These are phyloP conservation scores for Rutstroemia sp. DNA, from an alignment of 2,329 filamentous ascomycete species.

Conservation along the genomic window DNA sequence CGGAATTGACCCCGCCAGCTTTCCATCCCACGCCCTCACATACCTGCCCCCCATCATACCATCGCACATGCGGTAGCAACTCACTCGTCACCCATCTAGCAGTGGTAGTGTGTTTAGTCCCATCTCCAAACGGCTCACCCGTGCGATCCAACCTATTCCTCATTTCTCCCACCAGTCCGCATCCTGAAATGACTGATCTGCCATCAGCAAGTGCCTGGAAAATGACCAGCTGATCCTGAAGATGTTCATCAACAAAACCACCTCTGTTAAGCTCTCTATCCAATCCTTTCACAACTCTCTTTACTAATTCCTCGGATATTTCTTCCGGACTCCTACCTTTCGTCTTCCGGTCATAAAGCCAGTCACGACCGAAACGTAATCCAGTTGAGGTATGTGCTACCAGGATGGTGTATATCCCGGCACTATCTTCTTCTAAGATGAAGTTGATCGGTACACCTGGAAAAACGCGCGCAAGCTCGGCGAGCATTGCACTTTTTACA, in stretches of 20 bases:
- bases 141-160: slow-evolving; percentile 35
- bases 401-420: slow-evolving; percentile 48
- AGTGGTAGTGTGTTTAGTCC: slow-evolving; percentile 50
- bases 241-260: slow-evolving; percentile 46
- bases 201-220: slow-evolving; percentile 53
- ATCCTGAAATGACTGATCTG: slow-evolving; percentile 31
- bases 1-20: not conserved
- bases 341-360: slow-evolving; percentile 35
- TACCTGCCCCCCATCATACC: slow-evolving; percentile 43
- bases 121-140: slow-evolving; percentile 46
- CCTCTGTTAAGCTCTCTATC: slow-evolving; percentile 37
- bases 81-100: slow-evolving; percentile 51
- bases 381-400: slow-evolving; percentile 44
- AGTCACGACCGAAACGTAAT: slow-evolving; percentile 44
- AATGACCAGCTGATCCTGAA: slow-evolving; percentile 55
- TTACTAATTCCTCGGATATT: slow-evolving; percentile 36
- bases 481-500: slow-evolving; percentile 35
- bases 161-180: not conserved
- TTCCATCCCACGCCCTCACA: slow-evolving; percentile 40
- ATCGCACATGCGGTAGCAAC: slow-evolving; percentile 41
- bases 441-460: slow-evolving; percentile 39
- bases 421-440: slow-evolving; percentile 42
- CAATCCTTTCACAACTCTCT: slow-evolving; percentile 39
- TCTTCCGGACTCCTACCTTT: slow-evolving; percentile 22
- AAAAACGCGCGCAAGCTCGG: slow-evolving; percentile 36